Conservation (phyloP, 2,329 filamentous ascomycete genomes). For the Fusarium stilboides region DNA sequence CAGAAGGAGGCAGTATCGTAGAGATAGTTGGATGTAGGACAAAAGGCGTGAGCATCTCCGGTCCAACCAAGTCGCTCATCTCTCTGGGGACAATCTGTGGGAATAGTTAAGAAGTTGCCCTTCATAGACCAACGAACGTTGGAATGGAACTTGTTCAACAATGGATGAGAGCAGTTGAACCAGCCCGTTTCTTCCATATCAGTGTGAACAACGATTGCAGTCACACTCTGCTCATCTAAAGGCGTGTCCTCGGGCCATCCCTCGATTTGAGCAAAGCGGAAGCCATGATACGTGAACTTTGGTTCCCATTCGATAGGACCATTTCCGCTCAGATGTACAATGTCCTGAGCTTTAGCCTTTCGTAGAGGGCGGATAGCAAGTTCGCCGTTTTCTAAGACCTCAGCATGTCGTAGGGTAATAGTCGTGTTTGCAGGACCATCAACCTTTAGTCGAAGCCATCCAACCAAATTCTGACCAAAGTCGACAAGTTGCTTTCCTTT, state of each 20-base stretch:
- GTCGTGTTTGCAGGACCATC: constrained; percentile 56
- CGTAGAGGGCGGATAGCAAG: constrained; percentile 59
- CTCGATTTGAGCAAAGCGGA: constrained; percentile 65
- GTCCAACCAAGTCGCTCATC: constrained; percentile 70
- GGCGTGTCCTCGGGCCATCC: constrained; percentile 57
- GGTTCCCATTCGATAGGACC: constrained; percentile 47
- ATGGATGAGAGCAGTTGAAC: constrained; percentile 66
- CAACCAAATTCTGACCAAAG: constrained; percentile 73
- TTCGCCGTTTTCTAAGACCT: constrained; percentile 68
- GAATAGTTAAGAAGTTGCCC: constrained; percentile 70
- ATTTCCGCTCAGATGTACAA: constrained; percentile 4
- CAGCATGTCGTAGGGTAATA: constrained; percentile 66
- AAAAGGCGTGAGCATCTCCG: constrained; percentile 64
- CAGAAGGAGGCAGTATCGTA: constrained; percentile 67
- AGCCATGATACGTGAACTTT: constrained; percentile 69
- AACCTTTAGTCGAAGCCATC: constrained; percentile 60
- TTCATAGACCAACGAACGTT: constrained; percentile 71
- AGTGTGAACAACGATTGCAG: constrained; percentile 61
- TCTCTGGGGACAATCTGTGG: constrained; percentile 71
- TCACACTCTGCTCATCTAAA: constrained; percentile 40
- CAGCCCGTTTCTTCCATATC: constrained; percentile 66
- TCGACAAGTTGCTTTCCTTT: constrained; percentile 65
- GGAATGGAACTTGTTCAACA: constrained; percentile 68
- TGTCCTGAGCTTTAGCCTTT: constrained; percentile 60
- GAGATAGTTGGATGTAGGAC: constrained; percentile 66